Evolutionary conservation across 345 rosid species (phyloP).

Genomic region (Rhodamnia rubescens): DNA sequence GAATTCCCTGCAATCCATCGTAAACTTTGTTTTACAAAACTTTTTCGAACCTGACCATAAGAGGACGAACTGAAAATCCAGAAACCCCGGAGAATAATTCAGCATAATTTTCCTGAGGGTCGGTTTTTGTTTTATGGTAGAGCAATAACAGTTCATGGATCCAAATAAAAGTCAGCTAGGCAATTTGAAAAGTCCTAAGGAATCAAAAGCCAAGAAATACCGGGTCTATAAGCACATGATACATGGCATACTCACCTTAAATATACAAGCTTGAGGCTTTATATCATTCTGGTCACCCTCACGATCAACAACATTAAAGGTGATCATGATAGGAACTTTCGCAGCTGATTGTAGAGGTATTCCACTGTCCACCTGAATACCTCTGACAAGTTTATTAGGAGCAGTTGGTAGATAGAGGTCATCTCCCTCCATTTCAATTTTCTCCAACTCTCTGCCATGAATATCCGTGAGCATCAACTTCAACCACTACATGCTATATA

Average conservation of each 20-base stretch:
- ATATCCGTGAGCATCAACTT: background rate
- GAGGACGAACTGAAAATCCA: background rate
- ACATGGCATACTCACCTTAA: conserved; percentile 49
- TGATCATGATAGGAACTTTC: conserved; percentile 93
- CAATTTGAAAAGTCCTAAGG: background rate
- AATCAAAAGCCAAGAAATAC: background rate
- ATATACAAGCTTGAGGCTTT: conserved; percentile 92
- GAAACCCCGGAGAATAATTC: background rate
- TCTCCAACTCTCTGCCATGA: conserved; percentile 70
- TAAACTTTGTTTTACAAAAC: background rate
- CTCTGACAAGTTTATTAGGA: conserved; percentile 80
- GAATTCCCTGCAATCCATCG: background rate
- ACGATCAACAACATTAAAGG: conserved; percentile 85
- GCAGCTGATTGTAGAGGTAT: conserved; percentile 98
- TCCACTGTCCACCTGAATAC: conserved; percentile 87
- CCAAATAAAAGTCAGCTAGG: background rate
- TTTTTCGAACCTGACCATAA: background rate
- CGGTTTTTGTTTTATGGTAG: background rate
- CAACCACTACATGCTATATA: background rate
- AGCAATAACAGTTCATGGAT: background rate
- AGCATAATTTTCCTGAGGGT: background rate
- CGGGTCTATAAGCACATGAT: background rate
- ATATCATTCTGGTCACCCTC: conserved; percentile 51
- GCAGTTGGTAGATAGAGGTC: conserved; percentile 97
- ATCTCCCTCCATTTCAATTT: conserved; percentile 77